Evolutionary conservation across 768 basidiomycete species (phyloP), one percentile per base, ranked within the genome.

Genomic region (Lactarius evosmus): DNA sequence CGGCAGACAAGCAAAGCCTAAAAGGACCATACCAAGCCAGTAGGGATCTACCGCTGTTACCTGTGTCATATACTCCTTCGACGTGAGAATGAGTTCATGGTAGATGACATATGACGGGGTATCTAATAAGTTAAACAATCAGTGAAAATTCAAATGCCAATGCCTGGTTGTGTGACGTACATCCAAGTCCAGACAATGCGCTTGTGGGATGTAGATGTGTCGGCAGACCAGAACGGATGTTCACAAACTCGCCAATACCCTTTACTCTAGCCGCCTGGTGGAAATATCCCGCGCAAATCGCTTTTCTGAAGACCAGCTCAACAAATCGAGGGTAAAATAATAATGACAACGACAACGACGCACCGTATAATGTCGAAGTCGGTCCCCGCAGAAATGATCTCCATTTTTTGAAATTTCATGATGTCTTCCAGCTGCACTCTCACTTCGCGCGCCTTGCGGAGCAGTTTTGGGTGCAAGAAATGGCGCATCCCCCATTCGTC

Each of bases 371-470:
- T 76, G 71, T 99, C 97, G 76, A 94, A 98, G 73, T 98, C 95
- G 0, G 95, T 98, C 7, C 96, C 96, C 41, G 86, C 88, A 6
- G 94, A 93, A 69, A 93, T 83, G 25, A 93, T 75, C 54, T 91
- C 91, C 90, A 98, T 93, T 79, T 98, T 98, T 77, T 98, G 95
- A 75, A 92, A 91, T 72, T 97, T 96, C 95, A 98, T 98, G 75
- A 99, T 98, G 72, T 99, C 97, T 72, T 98, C 95, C 17, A 99
- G 83, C 77, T 99, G 97, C 3, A 83, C 85, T 33, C 97, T 86
- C 40, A 99, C 97, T 78, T 99, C 97, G 33, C 96, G 83, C 6
- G 92, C 91, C 75, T 99, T 99, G 46, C 96, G 82, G 38, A 99
- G 82, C 44, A 98, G 81, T 74, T 98, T 98, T 0, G 96, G 96